These are phyloP conservation scores for Coix lacrymajobi DNA, from an alignment of 176 grass and related monocot genomes.

Conservation along the genomic window DNA sequence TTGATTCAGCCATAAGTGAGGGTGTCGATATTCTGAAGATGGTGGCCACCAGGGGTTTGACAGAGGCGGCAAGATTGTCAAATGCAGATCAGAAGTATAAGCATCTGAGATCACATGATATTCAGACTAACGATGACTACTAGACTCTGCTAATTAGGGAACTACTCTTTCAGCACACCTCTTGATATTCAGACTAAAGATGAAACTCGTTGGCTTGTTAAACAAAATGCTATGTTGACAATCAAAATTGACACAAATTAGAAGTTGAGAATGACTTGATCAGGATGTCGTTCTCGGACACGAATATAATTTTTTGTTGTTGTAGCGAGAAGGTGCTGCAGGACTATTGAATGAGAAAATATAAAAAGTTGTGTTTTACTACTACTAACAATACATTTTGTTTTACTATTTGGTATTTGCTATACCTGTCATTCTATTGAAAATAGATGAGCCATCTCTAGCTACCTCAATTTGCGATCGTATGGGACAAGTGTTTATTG, in stretches of 20 bases:
- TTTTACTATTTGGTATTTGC: too few species aligned
- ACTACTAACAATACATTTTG: too few species aligned
- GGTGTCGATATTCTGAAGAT: constrained; percentile 65
- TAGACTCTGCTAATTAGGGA: not conserved
- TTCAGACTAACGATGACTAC: constrained; percentile 32
- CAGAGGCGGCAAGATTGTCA: constrained; percentile 43
- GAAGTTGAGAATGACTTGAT: not conserved
- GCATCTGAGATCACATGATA: constrained; percentile 54
- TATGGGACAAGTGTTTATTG: too few species aligned
- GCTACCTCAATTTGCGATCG: too few species aligned
- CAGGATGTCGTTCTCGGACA: too few species aligned
- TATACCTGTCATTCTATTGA: too few species aligned
- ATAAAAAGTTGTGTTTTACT: too few species aligned
- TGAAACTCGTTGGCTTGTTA: not conserved
- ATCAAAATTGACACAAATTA: not conserved
- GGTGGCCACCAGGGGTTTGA: constrained; percentile 54
- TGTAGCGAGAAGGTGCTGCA: too few species aligned
- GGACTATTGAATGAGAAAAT: too few species aligned
- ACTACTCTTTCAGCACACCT: not conserved
- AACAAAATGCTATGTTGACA: not conserved
- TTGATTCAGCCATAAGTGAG: constrained; percentile 73
- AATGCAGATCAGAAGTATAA: constrained; percentile 86
- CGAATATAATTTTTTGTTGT: too few species aligned
- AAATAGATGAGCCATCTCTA: too few species aligned
- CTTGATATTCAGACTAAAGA: not conserved